Evolutionary conservation across 1,139 yeast genomes (phyloP).

Genomic region (Blastobotrys ciferrii): DNA sequence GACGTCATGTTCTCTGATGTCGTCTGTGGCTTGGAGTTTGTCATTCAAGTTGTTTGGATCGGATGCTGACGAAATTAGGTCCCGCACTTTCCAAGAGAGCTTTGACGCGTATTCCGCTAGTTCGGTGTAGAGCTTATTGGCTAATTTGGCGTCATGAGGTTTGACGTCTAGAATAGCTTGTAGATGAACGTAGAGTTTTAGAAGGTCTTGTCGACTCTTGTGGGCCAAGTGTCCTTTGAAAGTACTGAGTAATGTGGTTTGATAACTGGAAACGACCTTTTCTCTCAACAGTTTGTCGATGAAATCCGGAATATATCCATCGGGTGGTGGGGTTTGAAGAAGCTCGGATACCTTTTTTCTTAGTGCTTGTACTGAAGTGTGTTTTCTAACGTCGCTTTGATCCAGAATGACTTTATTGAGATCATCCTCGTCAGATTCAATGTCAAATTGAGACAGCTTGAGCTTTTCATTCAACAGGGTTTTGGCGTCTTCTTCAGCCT

Average conservation of each 20-base stretch:
- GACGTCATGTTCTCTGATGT: background rate
- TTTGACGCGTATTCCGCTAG: conserved; percentile 18
- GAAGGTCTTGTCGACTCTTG: background rate
- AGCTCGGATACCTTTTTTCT: background rate
- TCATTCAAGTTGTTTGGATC: background rate
- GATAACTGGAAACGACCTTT: conserved; percentile 15
- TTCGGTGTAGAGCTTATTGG: conserved; percentile 18
- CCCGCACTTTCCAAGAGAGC: background rate
- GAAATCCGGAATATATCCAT: background rate
- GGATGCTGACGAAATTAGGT: background rate
- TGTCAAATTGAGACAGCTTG: background rate
- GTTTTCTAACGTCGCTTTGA: background rate
- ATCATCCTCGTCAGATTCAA: background rate
- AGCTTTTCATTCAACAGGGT: background rate
- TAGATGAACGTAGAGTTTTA: background rate
- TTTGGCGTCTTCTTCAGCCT: background rate
- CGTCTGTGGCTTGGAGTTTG: background rate
- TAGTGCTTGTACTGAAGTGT: background rate
- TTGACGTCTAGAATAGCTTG: background rate
- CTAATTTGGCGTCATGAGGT: conserved; percentile 20
- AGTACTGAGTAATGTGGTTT: conserved; percentile 13
- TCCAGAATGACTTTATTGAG: background rate
- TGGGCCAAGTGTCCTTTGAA: conserved; percentile 9
- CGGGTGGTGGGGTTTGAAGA: background rate
- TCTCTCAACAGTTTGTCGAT: conserved; percentile 9